A percentile compares a stretch with the other conserved stretches of the same genome.
Evolutionary conservation across 441 rosid species (phyloP).

Genomic region (Monsonia emarginata): DNA sequence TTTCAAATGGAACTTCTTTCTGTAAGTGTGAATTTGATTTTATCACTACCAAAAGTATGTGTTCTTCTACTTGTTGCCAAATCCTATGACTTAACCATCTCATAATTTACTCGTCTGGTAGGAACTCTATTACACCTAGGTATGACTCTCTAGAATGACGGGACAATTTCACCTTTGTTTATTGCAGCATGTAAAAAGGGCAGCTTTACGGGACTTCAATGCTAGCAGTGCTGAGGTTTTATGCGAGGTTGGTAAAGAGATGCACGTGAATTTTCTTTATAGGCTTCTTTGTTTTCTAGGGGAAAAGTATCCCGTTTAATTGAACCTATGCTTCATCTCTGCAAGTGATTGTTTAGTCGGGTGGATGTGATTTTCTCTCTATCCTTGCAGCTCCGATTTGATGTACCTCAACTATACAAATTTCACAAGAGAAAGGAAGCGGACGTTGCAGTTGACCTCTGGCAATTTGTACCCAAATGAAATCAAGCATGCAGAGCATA

Average conservation of each 20-base stretch:
- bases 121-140: background rate
- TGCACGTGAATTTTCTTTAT: background rate
- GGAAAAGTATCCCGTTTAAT: background rate
- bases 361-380: background rate
- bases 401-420: conserved; percentile 68
- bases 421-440: conserved; percentile 81
- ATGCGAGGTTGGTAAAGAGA: conserved; percentile 50
- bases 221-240: conserved; percentile 82
- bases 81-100: no score
- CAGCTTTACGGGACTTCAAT: conserved; percentile 58
- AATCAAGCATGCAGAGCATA: conserved; percentile 21
- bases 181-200: conserved; percentile 61
- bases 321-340: background rate
- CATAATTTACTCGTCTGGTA: no score
- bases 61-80: background rate
- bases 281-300: background rate
- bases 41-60: background rate
- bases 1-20: conserved; percentile 8
- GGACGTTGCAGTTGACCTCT: conserved; percentile 83
- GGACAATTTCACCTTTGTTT: background rate
- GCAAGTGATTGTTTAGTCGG: background rate
- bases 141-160: background rate
- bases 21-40: background rate
- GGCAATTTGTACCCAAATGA: conserved; percentile 74
- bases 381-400: conserved; percentile 58